phyloP scores from a whole-genome alignment of 768 basidiomycete species.

The Trametes cinnabarina region DNA sequence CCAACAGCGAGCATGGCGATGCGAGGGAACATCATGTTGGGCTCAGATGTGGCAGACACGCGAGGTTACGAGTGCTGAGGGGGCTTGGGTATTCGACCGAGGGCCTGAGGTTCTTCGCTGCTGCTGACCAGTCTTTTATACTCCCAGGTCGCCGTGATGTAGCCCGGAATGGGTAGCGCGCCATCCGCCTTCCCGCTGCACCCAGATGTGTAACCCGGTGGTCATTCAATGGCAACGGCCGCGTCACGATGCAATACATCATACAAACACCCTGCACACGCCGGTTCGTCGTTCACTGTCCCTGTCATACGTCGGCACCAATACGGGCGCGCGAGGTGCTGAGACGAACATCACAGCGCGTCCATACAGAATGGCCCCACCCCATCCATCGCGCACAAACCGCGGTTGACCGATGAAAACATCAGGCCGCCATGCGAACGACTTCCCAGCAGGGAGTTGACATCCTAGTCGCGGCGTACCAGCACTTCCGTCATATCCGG shows the following conservation, averaged over 20 bases:
- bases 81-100: background rate
- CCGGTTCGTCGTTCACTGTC: background rate
- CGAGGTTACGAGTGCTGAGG: background rate
- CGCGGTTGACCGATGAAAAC: background rate
- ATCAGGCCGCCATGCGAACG: too few relatives aligned
- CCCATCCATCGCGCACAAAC: background rate
- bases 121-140: background rate
- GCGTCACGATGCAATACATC: background rate
- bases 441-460: too few relatives aligned
- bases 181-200: background rate
- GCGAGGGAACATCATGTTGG: conserved; percentile 14
- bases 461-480: background rate
- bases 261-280: background rate
- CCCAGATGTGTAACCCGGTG: background rate
- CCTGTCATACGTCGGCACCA: background rate
- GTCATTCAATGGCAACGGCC: background rate
- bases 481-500: background rate
- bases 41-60: background rate
- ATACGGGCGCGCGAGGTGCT: background rate
- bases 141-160: background rate
- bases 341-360: background rate
- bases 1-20: conserved; percentile 1
- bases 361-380: background rate
- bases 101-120: background rate
- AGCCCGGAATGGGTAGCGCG: background rate